Conservation (phyloP, 2,329 filamentous ascomycete genomes). For the Stagonosporopsis vannaccii region DNA sequence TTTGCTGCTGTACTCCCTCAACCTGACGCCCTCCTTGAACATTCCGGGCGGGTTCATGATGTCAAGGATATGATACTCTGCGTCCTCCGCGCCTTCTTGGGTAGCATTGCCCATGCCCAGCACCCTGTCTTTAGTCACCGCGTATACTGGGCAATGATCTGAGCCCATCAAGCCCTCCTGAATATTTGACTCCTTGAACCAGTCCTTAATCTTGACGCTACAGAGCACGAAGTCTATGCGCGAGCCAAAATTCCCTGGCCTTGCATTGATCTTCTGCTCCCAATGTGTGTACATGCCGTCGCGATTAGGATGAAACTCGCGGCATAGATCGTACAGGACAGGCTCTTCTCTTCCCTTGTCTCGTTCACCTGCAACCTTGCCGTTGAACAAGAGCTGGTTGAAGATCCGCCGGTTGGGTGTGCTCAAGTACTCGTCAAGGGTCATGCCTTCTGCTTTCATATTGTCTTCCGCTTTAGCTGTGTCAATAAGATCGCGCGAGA, state of each 20-base stretch:
- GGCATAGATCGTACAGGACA: slow-evolving; percentile 82
- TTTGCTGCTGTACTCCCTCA: slow-evolving; percentile 70
- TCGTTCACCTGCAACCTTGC: slow-evolving; percentile 69
- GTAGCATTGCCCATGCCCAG: slow-evolving; percentile 33
- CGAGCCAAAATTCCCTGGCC: slow-evolving; percentile 92
- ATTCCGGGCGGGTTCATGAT: slow-evolving; percentile 78
- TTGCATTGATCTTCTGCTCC: slow-evolving; percentile 93
- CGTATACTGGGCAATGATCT: slow-evolving; percentile 95
- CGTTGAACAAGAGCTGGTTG: slow-evolving; percentile 82
- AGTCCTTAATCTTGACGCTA: slow-evolving; percentile 76
- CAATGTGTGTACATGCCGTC: slow-evolving; percentile 96
- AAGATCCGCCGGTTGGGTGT: slow-evolving; percentile 77
- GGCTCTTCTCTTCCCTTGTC: slow-evolving; percentile 74
- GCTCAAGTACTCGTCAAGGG: slow-evolving; percentile 75
- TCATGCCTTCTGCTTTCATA: slow-evolving; percentile 73
- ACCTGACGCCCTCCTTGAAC: slow-evolving; percentile 71
- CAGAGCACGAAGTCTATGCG: slow-evolving; percentile 95
- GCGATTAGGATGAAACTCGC: slow-evolving; percentile 79
- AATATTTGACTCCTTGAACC: slow-evolving; percentile 83
- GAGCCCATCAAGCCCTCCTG: slow-evolving; percentile 94
- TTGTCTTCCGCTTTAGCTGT: slow-evolving; percentile 76
- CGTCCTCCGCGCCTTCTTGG: slow-evolving; percentile 40
- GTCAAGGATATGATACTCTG: slow-evolving; percentile 66
- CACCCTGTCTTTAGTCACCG: slow-evolving; percentile 71
- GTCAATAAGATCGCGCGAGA: slow-evolving; percentile 73